Evolutionary conservation across 192 early-diverging fungal genomes (phyloP).

Genomic region (Podila verticillata): DNA sequence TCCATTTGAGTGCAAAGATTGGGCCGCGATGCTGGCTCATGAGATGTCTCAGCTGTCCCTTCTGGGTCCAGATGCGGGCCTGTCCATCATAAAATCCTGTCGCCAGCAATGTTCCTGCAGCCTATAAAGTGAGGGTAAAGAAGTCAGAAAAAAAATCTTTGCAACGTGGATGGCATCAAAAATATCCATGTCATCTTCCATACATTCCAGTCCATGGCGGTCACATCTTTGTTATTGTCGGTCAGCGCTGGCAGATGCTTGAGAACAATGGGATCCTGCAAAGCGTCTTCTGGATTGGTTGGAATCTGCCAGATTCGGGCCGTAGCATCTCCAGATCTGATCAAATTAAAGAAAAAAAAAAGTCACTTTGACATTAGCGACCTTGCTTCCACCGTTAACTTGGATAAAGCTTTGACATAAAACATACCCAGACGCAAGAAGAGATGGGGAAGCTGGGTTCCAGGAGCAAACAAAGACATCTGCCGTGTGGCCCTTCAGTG

Average conservation of each 20-base stretch:
- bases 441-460: conserved; percentile 70
- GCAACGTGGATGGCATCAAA: no score
- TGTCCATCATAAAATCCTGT: conserved; percentile 89
- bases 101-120: conserved; percentile 80
- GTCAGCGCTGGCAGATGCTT: conserved; percentile 60
- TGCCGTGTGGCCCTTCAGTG: conserved; percentile 73
- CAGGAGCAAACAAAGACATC: conserved; percentile 84
- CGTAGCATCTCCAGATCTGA: conserved; percentile 82
- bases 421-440: conserved; percentile 83
- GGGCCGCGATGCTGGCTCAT: conserved; percentile 78
- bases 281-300: conserved; percentile 49
- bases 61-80: conserved; percentile 83
- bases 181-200: background rate
- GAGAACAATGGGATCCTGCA: conserved; percentile 62
- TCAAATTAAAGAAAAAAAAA: background rate
- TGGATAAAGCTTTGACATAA: background rate
- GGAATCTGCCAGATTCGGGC: conserved; percentile 89
- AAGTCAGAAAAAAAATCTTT: background rate
- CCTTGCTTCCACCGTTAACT: background rate
- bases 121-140: conserved; percentile 53
- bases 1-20: conserved; percentile 89
- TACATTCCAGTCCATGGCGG: conserved; percentile 88
- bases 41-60: conserved; percentile 52
- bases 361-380: background rate
- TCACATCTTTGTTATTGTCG: conserved; percentile 75